Conservation (phyloP, 1,139 yeast genomes). For the Pichiaceae sp. region DNA sequence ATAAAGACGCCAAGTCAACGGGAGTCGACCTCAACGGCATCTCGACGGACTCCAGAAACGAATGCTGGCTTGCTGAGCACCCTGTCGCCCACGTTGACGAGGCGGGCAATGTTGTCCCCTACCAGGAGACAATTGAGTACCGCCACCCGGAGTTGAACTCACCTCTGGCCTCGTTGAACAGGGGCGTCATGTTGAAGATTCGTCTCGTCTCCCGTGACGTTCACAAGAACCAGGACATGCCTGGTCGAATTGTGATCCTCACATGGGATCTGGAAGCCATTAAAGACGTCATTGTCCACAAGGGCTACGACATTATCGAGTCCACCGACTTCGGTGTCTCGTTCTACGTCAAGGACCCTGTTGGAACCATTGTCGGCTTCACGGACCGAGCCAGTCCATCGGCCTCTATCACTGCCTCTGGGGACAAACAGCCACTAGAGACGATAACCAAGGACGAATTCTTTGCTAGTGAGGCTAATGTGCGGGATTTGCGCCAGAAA, state of each 20-base stretch:
- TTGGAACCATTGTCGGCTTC: conserved; percentile 46
- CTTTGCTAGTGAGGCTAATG: conserved; percentile 7
- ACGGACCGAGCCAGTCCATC: conserved; percentile 15
- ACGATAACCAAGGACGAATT: conserved; percentile 6
- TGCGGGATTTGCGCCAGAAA: conserved; percentile 6
- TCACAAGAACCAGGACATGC: conserved; percentile 21
- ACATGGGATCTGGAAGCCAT: conserved; percentile 38
- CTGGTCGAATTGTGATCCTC: conserved; percentile 41
- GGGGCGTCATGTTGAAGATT: conserved; percentile 55
- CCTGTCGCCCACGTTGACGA: conserved; percentile 42
- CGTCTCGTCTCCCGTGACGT: conserved; percentile 41
- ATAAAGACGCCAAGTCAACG: conserved; percentile 40
- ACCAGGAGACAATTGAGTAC: conserved; percentile 22
- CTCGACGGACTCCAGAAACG: conserved; percentile 55
- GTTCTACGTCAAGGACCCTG: conserved; percentile 41
- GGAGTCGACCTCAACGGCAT: conserved; percentile 35
- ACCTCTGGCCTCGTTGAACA: conserved; percentile 10
- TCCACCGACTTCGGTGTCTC: conserved; percentile 13
- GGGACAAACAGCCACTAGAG: neutral
- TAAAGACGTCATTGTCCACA: conserved; percentile 26
- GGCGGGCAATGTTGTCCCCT: conserved; percentile 14
- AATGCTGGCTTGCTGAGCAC: conserved; percentile 64
- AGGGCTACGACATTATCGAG: conserved; percentile 15
- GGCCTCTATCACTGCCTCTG: neutral
- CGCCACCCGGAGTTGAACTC: conserved; percentile 42